phyloP scores from a whole-genome alignment of 192 early-diverging fungal species.

The Podila epicladia region DNA sequence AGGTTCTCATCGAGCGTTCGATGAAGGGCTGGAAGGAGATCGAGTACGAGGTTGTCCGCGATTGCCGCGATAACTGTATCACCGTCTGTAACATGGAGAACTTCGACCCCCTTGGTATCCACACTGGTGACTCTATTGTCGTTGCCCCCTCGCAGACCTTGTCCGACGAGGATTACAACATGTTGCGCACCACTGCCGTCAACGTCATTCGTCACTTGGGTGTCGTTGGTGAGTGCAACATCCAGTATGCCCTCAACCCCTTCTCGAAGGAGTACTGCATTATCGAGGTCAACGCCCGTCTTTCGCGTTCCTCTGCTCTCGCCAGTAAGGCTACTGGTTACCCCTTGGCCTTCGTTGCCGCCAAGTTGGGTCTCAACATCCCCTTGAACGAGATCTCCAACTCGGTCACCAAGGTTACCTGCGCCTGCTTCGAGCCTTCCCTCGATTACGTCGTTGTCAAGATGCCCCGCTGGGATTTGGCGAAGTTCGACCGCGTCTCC shows the following conservation, averaged over 20 bases:
- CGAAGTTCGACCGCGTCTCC: slow-evolving; percentile 95
- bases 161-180: slow-evolving; percentile 98
- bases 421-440: slow-evolving; percentile 97
- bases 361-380: slow-evolving; percentile 94
- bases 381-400: slow-evolving; percentile 95
- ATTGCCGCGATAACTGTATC: slow-evolving; percentile 95
- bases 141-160: slow-evolving; percentile 98
- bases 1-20: slow-evolving; percentile 92
- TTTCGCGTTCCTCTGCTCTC: slow-evolving; percentile 91
- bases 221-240: slow-evolving; percentile 99
- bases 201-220: slow-evolving; percentile 98
- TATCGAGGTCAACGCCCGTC: slow-evolving; percentile 98
- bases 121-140: slow-evolving; percentile 99
- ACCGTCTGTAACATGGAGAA: slow-evolving; percentile 99
- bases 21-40: slow-evolving; percentile 99
- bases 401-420: slow-evolving; percentile 94
- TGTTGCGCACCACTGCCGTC: slow-evolving; percentile 95
- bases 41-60: slow-evolving; percentile 98
- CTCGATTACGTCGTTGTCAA: slow-evolving; percentile 93
- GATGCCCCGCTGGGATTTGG: slow-evolving; percentile 93
- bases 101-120: slow-evolving; percentile 99
- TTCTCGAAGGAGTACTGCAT: slow-evolving; percentile 95
- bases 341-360: slow-evolving; percentile 97
- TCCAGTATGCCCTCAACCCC: slow-evolving; percentile 98
- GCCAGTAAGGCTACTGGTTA: slow-evolving; percentile 99